Base-by-base conservation (phyloP, 176 grass and related monocot species). In the Echinochloa phyllopogon region DNA sequence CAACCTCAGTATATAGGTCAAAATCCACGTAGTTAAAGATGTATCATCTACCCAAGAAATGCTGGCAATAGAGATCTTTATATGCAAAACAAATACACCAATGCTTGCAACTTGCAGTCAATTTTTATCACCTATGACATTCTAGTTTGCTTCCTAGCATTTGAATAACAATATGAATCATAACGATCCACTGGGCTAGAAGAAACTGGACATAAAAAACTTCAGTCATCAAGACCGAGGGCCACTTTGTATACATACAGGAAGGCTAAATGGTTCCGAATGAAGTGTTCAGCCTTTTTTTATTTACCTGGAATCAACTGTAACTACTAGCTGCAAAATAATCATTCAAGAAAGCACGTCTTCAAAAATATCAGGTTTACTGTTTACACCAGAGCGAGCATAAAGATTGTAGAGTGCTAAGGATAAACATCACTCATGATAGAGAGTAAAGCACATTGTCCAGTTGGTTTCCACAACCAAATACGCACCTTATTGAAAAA, bases 401-500 rank as follows among this genome's bases (percentile, higher is more conserved):
- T 65, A 36, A 83, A 74, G n/a, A 84, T 60, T 29, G 10, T 52
- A 42, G n/a, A 59, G 36, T 65, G 73, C 60, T 80, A 63, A 55
- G 80, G 65, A 74, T 44, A 87, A 67, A 69, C 21, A 71, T 17
- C 36, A 17, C 75, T 50, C 69, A 63, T 23, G 14, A 44, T 53
- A 37, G 16, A 74, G 52, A 79, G 61, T 62, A 75, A 75, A 83
- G 60, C 21, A 84, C 80, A 79, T 38, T 79, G 33, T 80, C 75
- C 60, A 50, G 76, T 60, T 87, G 84, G 56, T 80, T 66, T 69
- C 27, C 78, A 78, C 56, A 83, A 77, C 83, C 88, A 63, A 63
- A 83, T 83, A 75, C 10, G 1, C 85, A 80, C 24, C 80, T 91
- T 87, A 87, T 91, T 91, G 20, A 75, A 67, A 75, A 79, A 38